Base-by-base conservation (phyloP, 805 yeast species). In the Candida orba region DNA sequence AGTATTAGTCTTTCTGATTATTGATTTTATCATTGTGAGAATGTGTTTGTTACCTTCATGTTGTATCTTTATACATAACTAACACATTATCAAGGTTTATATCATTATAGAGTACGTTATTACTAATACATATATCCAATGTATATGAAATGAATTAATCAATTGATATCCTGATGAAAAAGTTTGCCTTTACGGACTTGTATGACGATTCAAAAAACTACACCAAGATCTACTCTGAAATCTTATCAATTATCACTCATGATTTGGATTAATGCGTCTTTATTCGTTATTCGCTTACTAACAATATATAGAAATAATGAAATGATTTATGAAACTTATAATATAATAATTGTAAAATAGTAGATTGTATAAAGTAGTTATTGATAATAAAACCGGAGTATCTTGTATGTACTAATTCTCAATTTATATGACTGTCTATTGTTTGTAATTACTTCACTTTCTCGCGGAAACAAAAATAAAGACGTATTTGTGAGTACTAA, bases 171-270 rank as follows among this genome's bases (percentile, higher is more conserved):
- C 53, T 57, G 69, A 65, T 65, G 69, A 64, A 54, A 64, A 63
- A 54, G 61, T 58, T 56, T 63, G 67, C 67, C 62, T 52, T 43
- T 37, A 24, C 53, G 57, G 55, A 62, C 57, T 46, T 46, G 44
- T 43, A 58, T 64, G 69, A 60, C 60, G 66, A 63, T 53, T 53
- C 49, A 58, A 58, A 56, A 53, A 59, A 59, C 58, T 52, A 63
- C 67, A 64, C 68, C 68, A 65, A 65, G 68, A 64, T 64, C 70
- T 65, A 63, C 69, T 59, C 69, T 66, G 68, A 65, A 37, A 50
- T 37, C 44, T 30, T 39, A 22, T 33, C 31, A 32, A 13, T 29
- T 29, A 18, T 9, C n/a, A 9, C n/a, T 30, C 4, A 5, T 17
- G 9, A 5, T 20, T 25, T 12, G 18, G 33, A 27, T 27, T 27